Base-by-base conservation (phyloP, 2,329 filamentous ascomycete species). In the Esteya vermicola region DNA sequence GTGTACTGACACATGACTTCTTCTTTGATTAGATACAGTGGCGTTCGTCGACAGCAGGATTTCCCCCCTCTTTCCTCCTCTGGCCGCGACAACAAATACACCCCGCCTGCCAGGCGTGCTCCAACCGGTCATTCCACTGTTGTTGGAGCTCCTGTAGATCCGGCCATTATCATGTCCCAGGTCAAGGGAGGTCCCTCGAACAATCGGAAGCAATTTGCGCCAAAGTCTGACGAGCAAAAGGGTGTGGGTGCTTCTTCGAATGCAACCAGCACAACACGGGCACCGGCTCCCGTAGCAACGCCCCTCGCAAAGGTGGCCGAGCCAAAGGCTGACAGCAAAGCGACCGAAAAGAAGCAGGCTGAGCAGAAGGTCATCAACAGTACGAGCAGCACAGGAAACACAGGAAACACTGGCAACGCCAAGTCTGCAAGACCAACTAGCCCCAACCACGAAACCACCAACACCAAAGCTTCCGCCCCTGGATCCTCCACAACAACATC, bases 131-230 rank as follows among this genome's bases (percentile, higher is more conserved):
- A 84, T 47, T 67, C 85, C 5, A 83, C 79, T 9, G 78, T 88
- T 19, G 70, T 76, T 48, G 81, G 85, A 33, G 83, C 77, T 31
- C 84, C 84, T 13, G 73, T 89, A 38, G 85, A 94, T 54, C 85
- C 85, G 44, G 84, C 88, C 26, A 93, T 93, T 53, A 93, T 95
- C 52, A 89, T 85, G 7, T 79, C 85, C n/a, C 80, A 86, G 53
- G 65, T 93, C 43, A 73, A 70, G 51, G 58, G 46, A 12, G 40
- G 45, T 54, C 22, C 57, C 57, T 23, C 65, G 32, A 27, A 27
- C 25, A 34, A 23, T 20, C 33, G 67, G 42, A 66, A 64, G 48
- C 59, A 59, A 41, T 31, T 57, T 4, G 46, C 54, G 4, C 47
- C 57, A 2, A 64, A 61, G 43, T 44, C 51, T 6, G 62, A 62